Conservation (phyloP, 164 flowering plant species). For the Stephania cephalantha region DNA sequence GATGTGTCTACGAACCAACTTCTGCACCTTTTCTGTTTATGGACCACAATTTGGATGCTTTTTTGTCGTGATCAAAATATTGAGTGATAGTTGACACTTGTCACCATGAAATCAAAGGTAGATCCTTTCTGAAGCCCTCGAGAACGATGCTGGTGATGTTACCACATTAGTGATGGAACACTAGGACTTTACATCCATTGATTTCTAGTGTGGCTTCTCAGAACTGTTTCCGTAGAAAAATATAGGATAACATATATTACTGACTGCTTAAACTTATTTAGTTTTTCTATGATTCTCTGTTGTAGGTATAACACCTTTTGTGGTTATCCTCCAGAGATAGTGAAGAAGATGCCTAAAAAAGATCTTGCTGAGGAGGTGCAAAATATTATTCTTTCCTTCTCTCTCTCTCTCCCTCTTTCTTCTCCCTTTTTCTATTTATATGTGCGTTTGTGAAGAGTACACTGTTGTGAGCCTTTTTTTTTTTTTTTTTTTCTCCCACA, state of each 20-base stretch:
- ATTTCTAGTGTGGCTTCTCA: not conserved
- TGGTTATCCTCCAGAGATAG: conserved; percentile 60
- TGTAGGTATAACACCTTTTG: conserved; percentile 65
- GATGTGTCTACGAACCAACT: too few relatives aligned
- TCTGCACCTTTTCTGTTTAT: too few relatives aligned
- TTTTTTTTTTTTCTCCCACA: not conserved
- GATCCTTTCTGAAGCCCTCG: too few relatives aligned
- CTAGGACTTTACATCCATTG: too few relatives aligned
- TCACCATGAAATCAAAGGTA: too few relatives aligned
- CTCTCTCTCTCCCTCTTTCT: not conserved
- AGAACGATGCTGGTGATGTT: too few relatives aligned
- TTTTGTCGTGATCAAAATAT: too few relatives aligned
- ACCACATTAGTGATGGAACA: too few relatives aligned
- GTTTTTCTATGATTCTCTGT: not conserved
- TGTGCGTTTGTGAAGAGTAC: not conserved
- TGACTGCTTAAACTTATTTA: not conserved
- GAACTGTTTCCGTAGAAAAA: not conserved
- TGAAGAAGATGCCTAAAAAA: conserved; percentile 71
- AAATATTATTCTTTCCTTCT: not conserved
- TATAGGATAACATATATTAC: not conserved
- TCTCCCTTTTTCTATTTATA: not conserved
- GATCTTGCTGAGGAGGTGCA: conserved; percentile 77
- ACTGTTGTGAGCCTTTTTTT: not conserved
- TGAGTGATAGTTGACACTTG: too few relatives aligned
- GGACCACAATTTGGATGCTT: too few relatives aligned